Evolutionary conservation across 371 early-diverging fungal species (phyloP).

Genomic region (Lichtheimia ramosa): DNA sequence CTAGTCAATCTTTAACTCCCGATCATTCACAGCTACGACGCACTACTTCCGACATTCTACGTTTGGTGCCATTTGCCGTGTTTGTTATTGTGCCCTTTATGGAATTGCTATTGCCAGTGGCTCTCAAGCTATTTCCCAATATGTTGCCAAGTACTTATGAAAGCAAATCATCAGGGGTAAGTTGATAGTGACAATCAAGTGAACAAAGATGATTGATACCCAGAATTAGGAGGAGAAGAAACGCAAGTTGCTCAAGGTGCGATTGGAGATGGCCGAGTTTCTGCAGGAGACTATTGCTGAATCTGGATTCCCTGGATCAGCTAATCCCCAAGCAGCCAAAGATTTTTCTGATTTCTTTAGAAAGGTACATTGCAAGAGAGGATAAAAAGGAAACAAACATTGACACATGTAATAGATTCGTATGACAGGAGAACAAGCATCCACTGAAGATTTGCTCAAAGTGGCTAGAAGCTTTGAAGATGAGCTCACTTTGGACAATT

Average conservation of each 20-base stretch:
- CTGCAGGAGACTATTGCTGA: slow-evolving; percentile 95
- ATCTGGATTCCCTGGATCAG: slow-evolving; percentile 65
- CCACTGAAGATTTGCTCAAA: slow-evolving; percentile 80
- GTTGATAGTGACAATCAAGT: background rate
- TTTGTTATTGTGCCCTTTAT: slow-evolving; percentile 94
- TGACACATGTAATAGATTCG: slow-evolving; percentile 66
- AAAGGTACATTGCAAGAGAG: slow-evolving; percentile 48
- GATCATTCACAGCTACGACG: slow-evolving; percentile 61
- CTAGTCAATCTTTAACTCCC: background rate
- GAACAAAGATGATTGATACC: background rate
- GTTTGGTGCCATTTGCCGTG: slow-evolving; percentile 91
- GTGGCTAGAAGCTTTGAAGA: slow-evolving; percentile 90
- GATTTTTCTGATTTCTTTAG: slow-evolving; percentile 83
- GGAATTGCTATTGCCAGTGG: slow-evolving; percentile 90
- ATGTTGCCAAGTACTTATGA: slow-evolving; percentile 97
- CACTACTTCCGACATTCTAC: slow-evolving; percentile 85
- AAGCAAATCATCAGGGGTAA: slow-evolving; percentile 79
- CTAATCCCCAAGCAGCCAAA: slow-evolving; percentile 62
- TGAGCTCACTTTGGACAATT: slow-evolving; percentile 89
- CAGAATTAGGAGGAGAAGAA: slow-evolving; percentile 82
- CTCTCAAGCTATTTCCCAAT: slow-evolving; percentile 93
- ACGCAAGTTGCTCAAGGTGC: slow-evolving; percentile 82
- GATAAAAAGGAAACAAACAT: background rate
- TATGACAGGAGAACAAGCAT: slow-evolving; percentile 80
- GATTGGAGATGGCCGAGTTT: slow-evolving; percentile 93